A percentile compares a stretch with the other conserved stretches of the same genome.
Evolutionary conservation across 164 flowering plant genomes (phyloP).

Genomic region (Berberis vulgaris): DNA sequence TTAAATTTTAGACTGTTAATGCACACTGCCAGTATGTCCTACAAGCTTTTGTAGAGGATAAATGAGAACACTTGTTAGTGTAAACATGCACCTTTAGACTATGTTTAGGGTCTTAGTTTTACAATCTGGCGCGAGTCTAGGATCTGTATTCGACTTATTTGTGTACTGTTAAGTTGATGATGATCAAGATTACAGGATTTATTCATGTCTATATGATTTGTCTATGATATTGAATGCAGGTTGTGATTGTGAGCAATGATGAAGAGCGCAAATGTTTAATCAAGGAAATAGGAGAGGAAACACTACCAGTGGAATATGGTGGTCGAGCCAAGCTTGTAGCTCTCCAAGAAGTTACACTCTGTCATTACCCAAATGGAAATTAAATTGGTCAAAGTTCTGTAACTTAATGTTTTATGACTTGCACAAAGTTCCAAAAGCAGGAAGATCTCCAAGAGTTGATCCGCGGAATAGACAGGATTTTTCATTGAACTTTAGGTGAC

Average conservation of each 20-base stretch:
- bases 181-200: too few species aligned
- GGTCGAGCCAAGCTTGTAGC: slow-evolving; percentile 56
- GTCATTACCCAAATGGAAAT: slow-evolving; percentile 1
- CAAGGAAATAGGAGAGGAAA: slow-evolving; percentile 51
- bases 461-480: too few species aligned
- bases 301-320: slow-evolving; percentile 62
- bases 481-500: too few species aligned
- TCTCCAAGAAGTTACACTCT: slow-evolving; percentile 50
- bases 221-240: neutral
- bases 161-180: too few species aligned
- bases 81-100: neutral
- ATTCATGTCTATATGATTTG: too few species aligned
- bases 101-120: neutral
- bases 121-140: neutral
- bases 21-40: neutral
- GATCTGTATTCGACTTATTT: too few species aligned
- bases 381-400: neutral
- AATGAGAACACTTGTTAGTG: neutral
- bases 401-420: too few species aligned
- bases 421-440: too few species aligned
- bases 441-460: too few species aligned
- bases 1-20: neutral
- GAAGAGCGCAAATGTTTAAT: slow-evolving; percentile 34
- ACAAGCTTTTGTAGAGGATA: neutral
- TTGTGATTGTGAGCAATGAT: slow-evolving; percentile 37